Evolutionary conservation across 805 yeast genomes (phyloP).

Genomic region (Candida sanyiensis): DNA sequence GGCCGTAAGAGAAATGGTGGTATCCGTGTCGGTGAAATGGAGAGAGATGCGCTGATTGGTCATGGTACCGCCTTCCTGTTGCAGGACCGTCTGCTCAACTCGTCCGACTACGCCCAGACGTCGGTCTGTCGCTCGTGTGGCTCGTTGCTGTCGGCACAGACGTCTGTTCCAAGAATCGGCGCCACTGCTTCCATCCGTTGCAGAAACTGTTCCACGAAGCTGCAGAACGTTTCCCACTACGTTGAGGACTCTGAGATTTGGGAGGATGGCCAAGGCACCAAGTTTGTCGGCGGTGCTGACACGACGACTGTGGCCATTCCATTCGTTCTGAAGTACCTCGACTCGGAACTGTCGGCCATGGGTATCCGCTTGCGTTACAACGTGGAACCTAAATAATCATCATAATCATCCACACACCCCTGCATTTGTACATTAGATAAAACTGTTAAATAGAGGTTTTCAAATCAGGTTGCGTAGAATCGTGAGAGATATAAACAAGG

Average conservation of each 20-base stretch:
- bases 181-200: constrained; percentile 73
- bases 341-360: constrained; percentile 95
- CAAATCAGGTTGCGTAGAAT: too few species aligned
- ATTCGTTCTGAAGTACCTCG: constrained; percentile 89
- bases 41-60: constrained; percentile 97
- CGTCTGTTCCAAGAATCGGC: constrained; percentile 88
- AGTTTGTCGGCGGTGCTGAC: constrained; percentile 85
- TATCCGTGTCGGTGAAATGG: constrained; percentile 99
- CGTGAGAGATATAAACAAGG: too few species aligned
- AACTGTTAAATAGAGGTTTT: not conserved
- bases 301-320: constrained; percentile 97
- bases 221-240: constrained; percentile 49
- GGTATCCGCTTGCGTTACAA: constrained; percentile 90
- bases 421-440: constrained; percentile 5
- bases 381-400: constrained; percentile 60
- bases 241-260: constrained; percentile 73
- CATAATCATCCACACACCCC: not conserved
- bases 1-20: constrained; percentile 99
- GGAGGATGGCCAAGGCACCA: constrained; percentile 96
- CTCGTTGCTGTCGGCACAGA: constrained; percentile 81
- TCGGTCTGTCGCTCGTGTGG: constrained; percentile 91
- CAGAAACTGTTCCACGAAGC: constrained; percentile 79
- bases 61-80: constrained; percentile 94
- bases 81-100: constrained; percentile 91
- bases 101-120: constrained; percentile 92